Base-by-base conservation (phyloP, 345 rosid genomes). In the Heritiera fomes region DNA sequence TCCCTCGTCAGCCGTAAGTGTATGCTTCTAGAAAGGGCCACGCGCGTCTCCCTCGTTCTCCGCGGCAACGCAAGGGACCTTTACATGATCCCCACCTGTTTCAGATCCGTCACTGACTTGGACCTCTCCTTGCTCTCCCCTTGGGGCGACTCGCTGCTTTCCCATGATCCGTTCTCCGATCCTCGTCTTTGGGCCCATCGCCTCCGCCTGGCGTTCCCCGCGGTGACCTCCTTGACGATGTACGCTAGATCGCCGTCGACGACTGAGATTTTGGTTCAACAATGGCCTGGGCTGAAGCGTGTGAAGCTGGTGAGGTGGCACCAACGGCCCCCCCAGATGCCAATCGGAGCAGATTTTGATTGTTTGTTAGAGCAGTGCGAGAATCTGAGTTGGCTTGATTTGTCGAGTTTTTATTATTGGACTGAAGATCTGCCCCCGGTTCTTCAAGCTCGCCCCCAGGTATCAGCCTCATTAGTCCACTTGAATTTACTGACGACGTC, bases 251-350 rank as follows among this genome's bases (percentile, higher is more conserved):
- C 87, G 2, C 90, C 93, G 0, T 17, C 58, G 8, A 87, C 89
- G 1, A 90, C 91, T 72, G 83, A 84, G 67, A 64, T 87, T 11
- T 79, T 96, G 1, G 90, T 88, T 55, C 92, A 88, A 15, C 91
- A 85, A 56, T 94, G 99, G 99, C 97, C 93, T 2, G 38, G 47
- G 0, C 76, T 92, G 77, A 79, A 82, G 68, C 88, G 53, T 75
- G 80, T 96, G 82, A 89, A 90, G 84, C 88, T 94, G n/a, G 84
- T 96, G 14, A 94, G 98, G 1, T 96, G 98, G 99, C 98, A 96
- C 30, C 99, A 79, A 69, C 88, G 98, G 58, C 84, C 83, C 7
- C 64, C 85, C 8, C 85, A 82, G 55, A 75, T 72, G 45, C 81
- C 83, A 11, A 8, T 59, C 0, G 98, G 97, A 0, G 91, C 90